Evolutionary conservation across 2,329 filamentous ascomycete genomes (phyloP), one percentile per base, ranked within the genome.

Genomic region (Diplodia intermedia): DNA sequence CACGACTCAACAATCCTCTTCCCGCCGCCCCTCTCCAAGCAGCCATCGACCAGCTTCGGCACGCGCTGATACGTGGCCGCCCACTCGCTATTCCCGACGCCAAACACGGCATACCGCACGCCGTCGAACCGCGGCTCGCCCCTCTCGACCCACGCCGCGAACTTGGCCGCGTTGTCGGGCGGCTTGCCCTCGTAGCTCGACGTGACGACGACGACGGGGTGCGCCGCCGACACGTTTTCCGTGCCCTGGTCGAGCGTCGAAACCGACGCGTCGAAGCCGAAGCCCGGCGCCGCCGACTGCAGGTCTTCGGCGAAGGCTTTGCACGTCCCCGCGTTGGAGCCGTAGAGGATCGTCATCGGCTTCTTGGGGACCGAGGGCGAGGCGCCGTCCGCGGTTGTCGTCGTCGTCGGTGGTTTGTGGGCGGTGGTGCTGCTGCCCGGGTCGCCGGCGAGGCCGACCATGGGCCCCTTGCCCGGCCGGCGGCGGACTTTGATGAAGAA

Each of bases 141-240:
- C 67, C 85, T 80, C 71, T 88, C 82, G 6, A 93, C 76, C 91
- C 91, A 93, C 20, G 84, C 80, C 29, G 89, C 84, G 72, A 93
- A 93, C 60, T 87, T 84, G 0, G 81, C 83, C 0, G 91, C 91
- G 70, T 94, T 93, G 69, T 92, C 89, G 0, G 90, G 87, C 0
- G 91, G 89, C 66, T 91, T 84, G 0, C 91, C 91, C 73, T 94
- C 91, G 71, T 93, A 94, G 1, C 88, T 89, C 0, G 91, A 86
- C 0, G 88, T 89, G 70, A 94, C 84, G 60, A 93, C 83, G 29
- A 92, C 80, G 0, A 91, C 83, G 0, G 90, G 90, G 7, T 85
- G 82, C 31, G 86, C 82, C 61, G 82, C 86, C 0, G 89, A 86
- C 0, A 93, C 75, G 2, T 85, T 83, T 57, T 87, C 84, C 20